Evolutionary conservation across 305 asterid genomes (phyloP), one percentile per base, ranked within the genome.

Genomic region (Fraxinus platypoda): DNA sequence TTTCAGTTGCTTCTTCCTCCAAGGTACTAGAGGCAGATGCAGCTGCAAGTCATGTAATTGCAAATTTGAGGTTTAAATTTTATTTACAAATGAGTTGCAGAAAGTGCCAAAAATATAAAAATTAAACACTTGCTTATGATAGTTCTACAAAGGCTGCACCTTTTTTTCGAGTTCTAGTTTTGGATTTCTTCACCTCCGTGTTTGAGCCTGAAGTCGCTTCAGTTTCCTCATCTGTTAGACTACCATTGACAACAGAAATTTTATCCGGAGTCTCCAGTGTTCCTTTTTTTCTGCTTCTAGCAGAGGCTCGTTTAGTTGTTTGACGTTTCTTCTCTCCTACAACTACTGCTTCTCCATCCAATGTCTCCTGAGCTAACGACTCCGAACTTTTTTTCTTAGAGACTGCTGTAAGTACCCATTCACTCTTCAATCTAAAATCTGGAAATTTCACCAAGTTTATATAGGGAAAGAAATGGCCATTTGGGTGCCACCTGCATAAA

Each of bases 401-500:
- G 62, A 89, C 91, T 25, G 97, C 92, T 79, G 84, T 84, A 49
- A 91, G 81, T 81, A 88, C 86, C 85, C 91, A 89, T 76, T 74
- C 89, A 81, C 59, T 75, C 78, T 83, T 85, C 23, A 85, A 77
- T 80, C 92, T 86, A 82, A 54, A 79, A 76, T 85, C 83, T 83
- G 86, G 92, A 89, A 91, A 80, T 79, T 90, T 86, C 78, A 91
- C 84, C 30, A 84, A n/a, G 84, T 91, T 90, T 81, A 85, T 74
- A 82, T 74, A 82, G 64, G 89, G 90, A 75, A 79, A 84, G 23
- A 77, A 49, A 19, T 71, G 86, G 85, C 89, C 88, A 83, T 84
- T 90, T 77, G 88, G 75, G 34, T 90, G 89, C 91, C 89, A 90
- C 90, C 94, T 92, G 85, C 90, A 87, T 79, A 85, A 79, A 80